Evolutionary conservation across 108 stramenopile species (phyloP), one percentile per base, ranked within the genome.

Genomic region (Chaetoceros muelleri): DNA sequence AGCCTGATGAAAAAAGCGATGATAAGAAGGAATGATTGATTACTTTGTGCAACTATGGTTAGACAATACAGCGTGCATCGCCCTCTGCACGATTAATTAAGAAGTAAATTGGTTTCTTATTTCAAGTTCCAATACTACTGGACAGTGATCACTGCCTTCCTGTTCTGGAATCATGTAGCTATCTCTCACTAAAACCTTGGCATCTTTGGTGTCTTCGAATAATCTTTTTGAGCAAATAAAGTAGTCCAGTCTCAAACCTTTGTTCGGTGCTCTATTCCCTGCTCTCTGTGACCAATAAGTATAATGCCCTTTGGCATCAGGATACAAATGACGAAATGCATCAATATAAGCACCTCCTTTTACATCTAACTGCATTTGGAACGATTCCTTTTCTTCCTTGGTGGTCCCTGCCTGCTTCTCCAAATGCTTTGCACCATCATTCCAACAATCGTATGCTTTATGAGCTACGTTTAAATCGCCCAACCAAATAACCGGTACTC

Each of bases 391-490:
- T 60, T 96, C 95, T 58, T 87, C 70, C 1, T 75, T 64, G 5
- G 95, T 96, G 22, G 86, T 81, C 3, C 95, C 95, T 10, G 95
- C 90, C 49, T 85, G 84, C 56, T 83, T 96, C 40, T 48, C 82
- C 16, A 90, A 55, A 57, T 96, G 95, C 70, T 92, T 96, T 23
- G 95, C 95, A 1, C 89, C 90, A 49, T 85, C 81, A 59, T 96
- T 96, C 85, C 88, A 91, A n/a, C 82, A 80, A 54, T 96, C 95
- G 31, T 71, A 69, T 19, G 79, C 73, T 30, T 78, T 77, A 58
- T 90, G 85, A 1, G 91, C 95, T 26, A 96, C 90, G 61, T 96
- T 96, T 44, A 96, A 67, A 80, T 96, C 95, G 2, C 95, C 95
- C 5, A 89, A 57, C 90, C 91, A 93, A 30, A 96, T 76, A 2